Conservation (phyloP, 1,284 basidiomycete species). For the Apiotrichum gracile region DNA sequence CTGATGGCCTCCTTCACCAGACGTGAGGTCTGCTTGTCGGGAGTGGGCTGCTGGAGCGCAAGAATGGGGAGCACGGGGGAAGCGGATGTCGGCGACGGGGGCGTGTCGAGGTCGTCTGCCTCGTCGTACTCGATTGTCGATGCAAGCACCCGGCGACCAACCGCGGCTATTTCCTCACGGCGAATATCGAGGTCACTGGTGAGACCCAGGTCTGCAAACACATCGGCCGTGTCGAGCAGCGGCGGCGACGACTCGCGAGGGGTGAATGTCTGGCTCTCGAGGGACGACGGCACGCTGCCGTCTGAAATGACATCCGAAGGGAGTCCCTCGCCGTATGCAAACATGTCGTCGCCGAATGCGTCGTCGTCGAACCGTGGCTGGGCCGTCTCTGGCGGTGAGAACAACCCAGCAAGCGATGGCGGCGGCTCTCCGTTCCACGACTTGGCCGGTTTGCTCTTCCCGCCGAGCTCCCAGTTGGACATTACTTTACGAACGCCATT, state of each 20-base stretch:
- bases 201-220: conserved; percentile 7
- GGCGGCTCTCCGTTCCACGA: conserved; percentile 3
- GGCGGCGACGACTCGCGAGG: conserved; percentile 6
- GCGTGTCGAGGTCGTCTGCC: conserved; percentile 2
- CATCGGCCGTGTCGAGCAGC: conserved; percentile 4
- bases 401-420: conserved; percentile 6
- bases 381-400: conserved; percentile 6
- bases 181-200: conserved; percentile 8
- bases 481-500: conserved; percentile 33
- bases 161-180: conserved; percentile 2
- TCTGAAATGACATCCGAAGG: not conserved
- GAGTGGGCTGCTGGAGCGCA: not conserved
- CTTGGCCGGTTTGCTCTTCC: too few relatives aligned
- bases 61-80: not conserved
- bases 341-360: conserved; percentile 24
- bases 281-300: not conserved
- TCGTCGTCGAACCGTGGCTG: conserved; percentile 21
- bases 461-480: conserved; percentile 30
- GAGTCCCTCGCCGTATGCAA: not conserved
- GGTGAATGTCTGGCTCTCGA: not conserved
- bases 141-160: conserved; percentile 17
- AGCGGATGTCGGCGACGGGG: not conserved
- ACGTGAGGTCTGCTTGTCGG: not conserved
- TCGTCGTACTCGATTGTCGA: conserved; percentile 18
- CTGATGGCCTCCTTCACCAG: not conserved